Evolutionary conservation across 768 basidiomycete species (phyloP).

Genomic region (Tulasnella sp.): DNA sequence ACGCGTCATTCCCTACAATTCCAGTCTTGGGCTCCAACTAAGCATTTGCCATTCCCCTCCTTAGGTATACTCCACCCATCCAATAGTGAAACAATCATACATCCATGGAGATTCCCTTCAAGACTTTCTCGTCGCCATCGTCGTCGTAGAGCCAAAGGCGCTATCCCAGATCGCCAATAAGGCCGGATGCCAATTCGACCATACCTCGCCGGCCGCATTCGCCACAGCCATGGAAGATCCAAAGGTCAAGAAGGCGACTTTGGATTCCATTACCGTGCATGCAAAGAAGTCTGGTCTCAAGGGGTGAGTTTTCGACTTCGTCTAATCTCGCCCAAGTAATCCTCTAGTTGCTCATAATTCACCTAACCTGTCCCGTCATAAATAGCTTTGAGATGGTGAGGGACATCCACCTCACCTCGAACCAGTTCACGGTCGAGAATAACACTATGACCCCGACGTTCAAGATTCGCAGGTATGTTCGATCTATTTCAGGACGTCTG

Average conservation of each 20-base stretch:
- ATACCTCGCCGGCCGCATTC: slow-evolving; percentile 42
- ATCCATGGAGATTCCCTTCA: slow-evolving; percentile 86
- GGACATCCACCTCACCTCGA: slow-evolving; percentile 60
- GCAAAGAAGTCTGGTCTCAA: slow-evolving; percentile 51
- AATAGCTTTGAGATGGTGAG: slow-evolving; percentile 81
- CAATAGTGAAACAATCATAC: slow-evolving; percentile 66
- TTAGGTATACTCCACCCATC: slow-evolving; percentile 47
- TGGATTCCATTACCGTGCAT: slow-evolving; percentile 43
- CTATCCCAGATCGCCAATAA: slow-evolving; percentile 45
- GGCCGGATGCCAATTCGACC: slow-evolving; percentile 34
- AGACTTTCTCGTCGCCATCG: slow-evolving; percentile 72
- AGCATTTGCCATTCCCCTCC: not conserved
- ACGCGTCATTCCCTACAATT: not conserved
- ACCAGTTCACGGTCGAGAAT: slow-evolving; percentile 68
- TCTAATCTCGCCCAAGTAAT: not conserved
- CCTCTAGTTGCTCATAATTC: slow-evolving; percentile 10
- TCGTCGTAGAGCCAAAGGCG: slow-evolving; percentile 71
- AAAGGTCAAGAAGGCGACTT: slow-evolving; percentile 45
- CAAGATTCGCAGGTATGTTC: slow-evolving; percentile 41
- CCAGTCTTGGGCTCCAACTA: not conserved
- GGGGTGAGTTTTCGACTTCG: slow-evolving; percentile 43
- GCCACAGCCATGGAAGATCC: slow-evolving; percentile 46
- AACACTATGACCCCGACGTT: slow-evolving; percentile 82
- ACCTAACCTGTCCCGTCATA: not conserved
- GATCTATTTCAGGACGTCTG: not conserved